A percentile compares a stretch with the other conserved stretches of the same genome.
Evolutionary conservation across 306 rosid genomes (phyloP).

Genomic region (Rosa multiflora): DNA sequence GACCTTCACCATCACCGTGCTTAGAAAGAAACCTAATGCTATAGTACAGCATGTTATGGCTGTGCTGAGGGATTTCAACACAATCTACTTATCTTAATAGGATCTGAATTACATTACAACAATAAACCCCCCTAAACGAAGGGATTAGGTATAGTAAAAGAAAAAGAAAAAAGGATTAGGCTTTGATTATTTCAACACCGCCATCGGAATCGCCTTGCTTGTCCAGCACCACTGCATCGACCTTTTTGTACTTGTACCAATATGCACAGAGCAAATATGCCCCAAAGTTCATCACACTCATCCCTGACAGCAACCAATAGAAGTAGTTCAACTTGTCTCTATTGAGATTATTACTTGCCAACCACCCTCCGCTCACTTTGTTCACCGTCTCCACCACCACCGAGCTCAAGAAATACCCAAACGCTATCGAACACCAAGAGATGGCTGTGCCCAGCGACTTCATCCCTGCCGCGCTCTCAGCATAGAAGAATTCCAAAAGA

Average conservation of each 20-base stretch:
- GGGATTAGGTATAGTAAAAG: not conserved
- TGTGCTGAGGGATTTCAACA: no score
- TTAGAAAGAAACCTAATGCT: no score
- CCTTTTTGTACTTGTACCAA: constrained; percentile 69
- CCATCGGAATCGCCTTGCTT: constrained; percentile 30
- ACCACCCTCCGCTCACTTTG: constrained; percentile 76
- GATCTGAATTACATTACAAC: no score
- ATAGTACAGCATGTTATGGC: no score
- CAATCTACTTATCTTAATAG: no score
- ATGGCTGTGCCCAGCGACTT: constrained; percentile 47
- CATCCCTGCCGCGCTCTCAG: constrained; percentile 66
- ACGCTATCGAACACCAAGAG: constrained; percentile 40
- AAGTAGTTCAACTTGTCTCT: constrained; percentile 59
- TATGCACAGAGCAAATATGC: constrained; percentile 55
- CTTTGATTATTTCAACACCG: constrained; percentile 13
- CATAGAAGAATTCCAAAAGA: constrained; percentile 78
- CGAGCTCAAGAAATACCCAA: constrained; percentile 48
- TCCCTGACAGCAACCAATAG: constrained; percentile 53
- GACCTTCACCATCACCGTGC: no score
- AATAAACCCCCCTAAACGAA: no score
- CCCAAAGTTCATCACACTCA: constrained; percentile 58
- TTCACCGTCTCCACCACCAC: constrained; percentile 69
- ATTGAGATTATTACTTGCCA: constrained; percentile 63
- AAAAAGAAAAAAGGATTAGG: not conserved
- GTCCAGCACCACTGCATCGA: constrained; percentile 31